Evolutionary conservation across 2,329 filamentous ascomycete species (phyloP).

Genomic region (Aspergillus caelatus): DNA sequence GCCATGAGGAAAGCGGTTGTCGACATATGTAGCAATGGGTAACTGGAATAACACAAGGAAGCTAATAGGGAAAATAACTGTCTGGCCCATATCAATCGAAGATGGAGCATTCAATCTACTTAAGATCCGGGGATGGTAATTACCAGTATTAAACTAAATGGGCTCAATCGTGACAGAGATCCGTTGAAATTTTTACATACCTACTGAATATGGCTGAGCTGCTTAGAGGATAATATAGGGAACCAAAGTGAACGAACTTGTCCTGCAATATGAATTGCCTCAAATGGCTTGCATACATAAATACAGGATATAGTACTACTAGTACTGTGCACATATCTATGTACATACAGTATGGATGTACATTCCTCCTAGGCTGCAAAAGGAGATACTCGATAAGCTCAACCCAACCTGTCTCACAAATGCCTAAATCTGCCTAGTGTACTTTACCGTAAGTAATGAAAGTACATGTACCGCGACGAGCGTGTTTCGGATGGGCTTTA

Average conservation of each 20-base stretch:
- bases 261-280: not conserved
- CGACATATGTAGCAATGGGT: too few species aligned
- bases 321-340: too few species aligned
- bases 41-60: too few species aligned
- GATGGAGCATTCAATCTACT: not conserved
- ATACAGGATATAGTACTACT: not conserved
- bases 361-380: too few species aligned
- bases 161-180: not conserved
- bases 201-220: not conserved
- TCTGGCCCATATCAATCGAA: too few species aligned
- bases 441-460: slow-evolving; percentile 9
- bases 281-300: not conserved
- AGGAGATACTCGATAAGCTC: too few species aligned
- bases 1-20: too few species aligned
- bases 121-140: not conserved
- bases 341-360: too few species aligned
- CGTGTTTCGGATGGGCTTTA: slow-evolving; percentile 15
- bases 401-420: not conserved
- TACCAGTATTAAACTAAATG: not conserved
- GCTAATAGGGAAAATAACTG: too few species aligned
- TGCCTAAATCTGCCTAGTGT: not conserved
- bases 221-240: not conserved
- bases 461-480: slow-evolving; percentile 15
- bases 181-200: not conserved
- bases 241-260: not conserved